Percentiles rank a stretch among this genome's conserved stretches.
These are phyloP conservation scores for Bocquillonia castaneifolia DNA, from an alignment of 441 rosid species.

Conservation along the genomic window DNA sequence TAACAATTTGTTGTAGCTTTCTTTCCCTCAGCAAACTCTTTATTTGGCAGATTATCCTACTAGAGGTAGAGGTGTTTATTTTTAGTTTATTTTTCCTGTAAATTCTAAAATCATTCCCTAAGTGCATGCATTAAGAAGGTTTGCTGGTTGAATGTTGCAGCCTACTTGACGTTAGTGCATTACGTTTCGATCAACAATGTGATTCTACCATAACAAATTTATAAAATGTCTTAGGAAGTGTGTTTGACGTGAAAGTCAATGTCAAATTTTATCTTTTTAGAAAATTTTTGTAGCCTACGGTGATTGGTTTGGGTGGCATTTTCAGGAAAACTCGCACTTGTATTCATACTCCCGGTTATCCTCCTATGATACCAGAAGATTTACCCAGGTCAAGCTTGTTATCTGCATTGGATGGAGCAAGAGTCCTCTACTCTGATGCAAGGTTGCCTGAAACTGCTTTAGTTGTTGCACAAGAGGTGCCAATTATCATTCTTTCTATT, in stretches of 20 bases:
- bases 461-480: constrained; percentile 73
- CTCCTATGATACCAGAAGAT: constrained; percentile 62
- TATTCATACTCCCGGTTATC: constrained; percentile 81
- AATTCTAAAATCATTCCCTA: neutral
- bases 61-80: neutral
- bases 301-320: too few relatives aligned
- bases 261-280: too few relatives aligned
- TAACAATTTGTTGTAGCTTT: neutral
- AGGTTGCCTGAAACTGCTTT: constrained; percentile 68
- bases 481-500: constrained; percentile 6
- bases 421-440: constrained; percentile 67
- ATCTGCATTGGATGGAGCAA: constrained; percentile 61
- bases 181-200: neutral
- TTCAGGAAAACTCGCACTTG: constrained; percentile 92
- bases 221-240: neutral
- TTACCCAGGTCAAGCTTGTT: constrained; percentile 47
- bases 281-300: too few relatives aligned
- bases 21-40: neutral
- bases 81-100: neutral
- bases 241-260: too few relatives aligned
- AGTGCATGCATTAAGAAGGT: neutral
- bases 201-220: constrained; percentile 2
- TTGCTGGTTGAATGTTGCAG: neutral
- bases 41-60: neutral
- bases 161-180: neutral